Percentiles rank a stretch among this genome's conserved stretches.
These are phyloP conservation scores for Neolentinus lepideus DNA, from an alignment of 1,284 basidiomycete species.

Conservation along the genomic window DNA sequence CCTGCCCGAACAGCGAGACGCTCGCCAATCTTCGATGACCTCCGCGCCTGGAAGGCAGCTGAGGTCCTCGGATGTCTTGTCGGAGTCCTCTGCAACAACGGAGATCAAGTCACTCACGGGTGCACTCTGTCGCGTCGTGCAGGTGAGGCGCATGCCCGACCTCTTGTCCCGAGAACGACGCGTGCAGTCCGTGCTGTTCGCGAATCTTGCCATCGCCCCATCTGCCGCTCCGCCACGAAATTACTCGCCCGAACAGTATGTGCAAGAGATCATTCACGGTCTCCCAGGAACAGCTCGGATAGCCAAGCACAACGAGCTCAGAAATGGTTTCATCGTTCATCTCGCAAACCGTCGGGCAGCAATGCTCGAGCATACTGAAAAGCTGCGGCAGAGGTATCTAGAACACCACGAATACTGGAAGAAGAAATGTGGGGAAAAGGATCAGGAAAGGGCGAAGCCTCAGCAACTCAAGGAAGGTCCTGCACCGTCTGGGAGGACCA, in stretches of 20 bases:
- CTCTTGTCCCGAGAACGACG: slow-evolving; percentile 53
- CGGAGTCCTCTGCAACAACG: not conserved
- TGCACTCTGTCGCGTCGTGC: slow-evolving; percentile 53
- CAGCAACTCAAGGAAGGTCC: slow-evolving; percentile 32
- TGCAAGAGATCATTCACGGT: slow-evolving; percentile 39
- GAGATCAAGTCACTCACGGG: slow-evolving; percentile 34
- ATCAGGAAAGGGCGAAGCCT: slow-evolving; percentile 31
- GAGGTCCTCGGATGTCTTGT: not conserved
- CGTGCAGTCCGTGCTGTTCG: slow-evolving; percentile 51
- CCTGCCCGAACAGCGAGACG: not conserved
- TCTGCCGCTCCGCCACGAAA: slow-evolving; percentile 18
- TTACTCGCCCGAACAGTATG: slow-evolving; percentile 28
- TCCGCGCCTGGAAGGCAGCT: not conserved
- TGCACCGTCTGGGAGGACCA: slow-evolving; percentile 55
- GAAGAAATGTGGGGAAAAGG: slow-evolving; percentile 61
- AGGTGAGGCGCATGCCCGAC: slow-evolving; percentile 51
- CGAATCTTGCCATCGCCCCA: slow-evolving; percentile 42
- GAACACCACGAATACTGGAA: slow-evolving; percentile 65
- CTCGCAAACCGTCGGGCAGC: slow-evolving; percentile 44
- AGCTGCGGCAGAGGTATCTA: slow-evolving; percentile 62
- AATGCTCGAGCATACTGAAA: slow-evolving; percentile 43
- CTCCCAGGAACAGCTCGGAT: slow-evolving; percentile 26
- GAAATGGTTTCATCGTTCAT: slow-evolving; percentile 41
- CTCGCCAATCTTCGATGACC: not conserved
- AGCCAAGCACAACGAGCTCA: slow-evolving; percentile 31